A percentile compares a stretch with the other conserved stretches of the same genome.
Conservation (phyloP, 2,329 filamentous ascomycete genomes). For the Ilyonectria robusta region DNA sequence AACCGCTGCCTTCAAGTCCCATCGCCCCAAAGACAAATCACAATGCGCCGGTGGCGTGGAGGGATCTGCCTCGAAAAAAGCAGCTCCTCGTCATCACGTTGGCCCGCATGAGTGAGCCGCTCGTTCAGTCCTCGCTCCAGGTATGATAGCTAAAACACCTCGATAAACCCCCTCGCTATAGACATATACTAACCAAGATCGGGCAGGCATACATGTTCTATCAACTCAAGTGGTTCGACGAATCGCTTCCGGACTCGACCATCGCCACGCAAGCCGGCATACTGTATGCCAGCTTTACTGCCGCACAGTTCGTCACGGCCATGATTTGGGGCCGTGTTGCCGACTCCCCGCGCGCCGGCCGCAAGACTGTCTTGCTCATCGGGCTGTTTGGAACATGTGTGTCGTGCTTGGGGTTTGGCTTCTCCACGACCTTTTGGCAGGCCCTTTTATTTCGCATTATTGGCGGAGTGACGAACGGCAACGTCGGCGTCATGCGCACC, state of each 20-base stretch:
- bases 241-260: constrained; percentile 67
- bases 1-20: constrained; percentile 16
- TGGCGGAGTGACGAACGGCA: constrained; percentile 81
- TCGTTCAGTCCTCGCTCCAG: constrained; percentile 82
- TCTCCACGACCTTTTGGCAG: constrained; percentile 76
- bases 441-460: constrained; percentile 80
- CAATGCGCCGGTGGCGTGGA: constrained; percentile 64
- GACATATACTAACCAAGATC: not conserved
- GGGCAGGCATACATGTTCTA: constrained; percentile 85
- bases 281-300: constrained; percentile 84
- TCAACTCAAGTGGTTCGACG: constrained; percentile 84
- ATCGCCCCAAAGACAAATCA: constrained; percentile 17
- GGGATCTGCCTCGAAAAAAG: constrained; percentile 80
- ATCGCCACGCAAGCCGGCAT: constrained; percentile 85
- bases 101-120: constrained; percentile 84
- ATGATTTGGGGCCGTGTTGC: constrained; percentile 85
- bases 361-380: constrained; percentile 84
- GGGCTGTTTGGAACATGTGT: constrained; percentile 77
- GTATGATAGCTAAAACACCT: constrained; percentile 44
- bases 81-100: constrained; percentile 85
- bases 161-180: not conserved
- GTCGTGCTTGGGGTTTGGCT: constrained; percentile 70
- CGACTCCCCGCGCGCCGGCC: constrained; percentile 73
- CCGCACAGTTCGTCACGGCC: constrained; percentile 85
- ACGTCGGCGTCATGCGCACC: constrained; percentile 80